phyloP scores from a whole-genome alignment of 73 alveolate genomes.

The Tetrahymena thermophila region DNA sequence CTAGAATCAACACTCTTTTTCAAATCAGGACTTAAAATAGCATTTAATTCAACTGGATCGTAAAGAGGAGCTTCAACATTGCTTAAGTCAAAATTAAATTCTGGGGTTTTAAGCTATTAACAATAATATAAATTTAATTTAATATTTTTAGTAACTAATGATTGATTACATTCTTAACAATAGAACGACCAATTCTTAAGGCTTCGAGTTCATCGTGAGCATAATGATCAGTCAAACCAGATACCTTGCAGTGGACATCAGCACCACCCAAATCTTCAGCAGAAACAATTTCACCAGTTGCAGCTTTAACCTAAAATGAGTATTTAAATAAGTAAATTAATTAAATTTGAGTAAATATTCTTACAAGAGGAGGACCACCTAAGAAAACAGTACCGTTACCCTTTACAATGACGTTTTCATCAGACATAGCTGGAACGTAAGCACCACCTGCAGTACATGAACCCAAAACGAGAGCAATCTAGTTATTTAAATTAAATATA shows the following conservation, averaged over 20 bases:
- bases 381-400: constrained; percentile 92
- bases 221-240: constrained; percentile 92
- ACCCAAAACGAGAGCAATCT: constrained; percentile 51
- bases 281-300: constrained; percentile 87
- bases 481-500: not conserved
- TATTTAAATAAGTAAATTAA: not conserved
- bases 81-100: not conserved
- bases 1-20: constrained; percentile 48
- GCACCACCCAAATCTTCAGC: constrained; percentile 95
- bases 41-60: constrained; percentile 64
- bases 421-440: constrained; percentile 96
- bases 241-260: constrained; percentile 72
- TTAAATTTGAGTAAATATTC: not conserved
- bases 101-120: not conserved
- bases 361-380: constrained; percentile 91
- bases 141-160: constrained; percentile 8
- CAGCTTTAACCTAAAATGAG: constrained; percentile 73
- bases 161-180: constrained; percentile 40
- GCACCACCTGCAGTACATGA: constrained; percentile 98
- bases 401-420: constrained; percentile 87
- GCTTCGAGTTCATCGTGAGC: constrained; percentile 82
- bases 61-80: constrained; percentile 68
- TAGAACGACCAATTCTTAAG: constrained; percentile 49
- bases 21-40: constrained; percentile 62
- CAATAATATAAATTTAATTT: not conserved